Conservation (phyloP, 345 rosid genomes). For the Capsella bursapastoris region DNA sequence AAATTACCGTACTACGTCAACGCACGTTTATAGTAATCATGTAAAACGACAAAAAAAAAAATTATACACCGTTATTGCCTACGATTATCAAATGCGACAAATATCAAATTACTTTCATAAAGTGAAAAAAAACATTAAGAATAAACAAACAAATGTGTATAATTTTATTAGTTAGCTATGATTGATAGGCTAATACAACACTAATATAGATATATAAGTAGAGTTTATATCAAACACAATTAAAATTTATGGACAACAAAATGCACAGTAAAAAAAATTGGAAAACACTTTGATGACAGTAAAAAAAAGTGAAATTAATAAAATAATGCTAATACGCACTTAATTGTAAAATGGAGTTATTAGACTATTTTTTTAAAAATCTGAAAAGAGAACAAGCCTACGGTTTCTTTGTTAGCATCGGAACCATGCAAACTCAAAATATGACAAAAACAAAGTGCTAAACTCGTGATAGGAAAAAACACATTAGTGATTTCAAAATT, state of each 20-base stretch:
- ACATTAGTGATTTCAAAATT: neutral
- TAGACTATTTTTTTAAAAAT: neutral
- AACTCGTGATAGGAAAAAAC: neutral
- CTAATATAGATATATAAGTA: neutral
- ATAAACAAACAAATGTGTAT: neutral
- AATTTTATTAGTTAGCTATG: neutral
- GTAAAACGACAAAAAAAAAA: no score
- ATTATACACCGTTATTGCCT: no score
- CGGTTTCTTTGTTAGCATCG: neutral
- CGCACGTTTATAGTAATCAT: no score
- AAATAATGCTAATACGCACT: neutral
- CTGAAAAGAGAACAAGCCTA: neutral
- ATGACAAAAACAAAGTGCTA: neutral
- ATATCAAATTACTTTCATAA: no score
- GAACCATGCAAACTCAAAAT: neutral
- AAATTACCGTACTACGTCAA: no score
- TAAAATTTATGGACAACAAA: neutral
- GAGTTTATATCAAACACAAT: no score
- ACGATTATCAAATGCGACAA: no score
- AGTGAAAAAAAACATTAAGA: neutral
- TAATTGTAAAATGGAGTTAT: neutral
- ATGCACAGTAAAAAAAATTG: neutral
- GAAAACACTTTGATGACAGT: neutral
- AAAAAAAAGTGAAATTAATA: neutral
- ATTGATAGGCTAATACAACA: neutral